Conservation (phyloP, 2,329 filamentous ascomycete species). For the Arthrobotrys conoides region DNA sequence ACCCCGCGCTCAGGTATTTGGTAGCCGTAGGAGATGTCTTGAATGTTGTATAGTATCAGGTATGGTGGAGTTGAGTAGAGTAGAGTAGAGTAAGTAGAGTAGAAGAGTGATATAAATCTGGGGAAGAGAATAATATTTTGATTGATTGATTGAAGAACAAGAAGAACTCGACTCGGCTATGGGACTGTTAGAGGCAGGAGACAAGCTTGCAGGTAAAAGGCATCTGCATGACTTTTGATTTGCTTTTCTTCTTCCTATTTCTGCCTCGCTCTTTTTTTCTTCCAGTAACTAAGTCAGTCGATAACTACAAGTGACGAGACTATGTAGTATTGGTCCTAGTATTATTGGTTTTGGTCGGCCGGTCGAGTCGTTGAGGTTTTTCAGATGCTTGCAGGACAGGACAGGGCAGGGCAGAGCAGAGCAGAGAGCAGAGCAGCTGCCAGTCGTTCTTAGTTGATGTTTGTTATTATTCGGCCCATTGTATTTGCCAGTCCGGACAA, state of each 20-base stretch:
- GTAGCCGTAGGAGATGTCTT: background rate
- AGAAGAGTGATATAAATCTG: conserved; percentile 29
- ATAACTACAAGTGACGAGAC: background rate
- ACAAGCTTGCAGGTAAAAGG: background rate
- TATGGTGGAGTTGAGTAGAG: too few species aligned
- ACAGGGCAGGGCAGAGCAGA: background rate
- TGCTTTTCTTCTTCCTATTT: background rate
- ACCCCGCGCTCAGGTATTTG: background rate
- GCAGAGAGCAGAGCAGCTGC: conserved; percentile 2
- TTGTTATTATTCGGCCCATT: background rate
- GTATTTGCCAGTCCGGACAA: background rate
- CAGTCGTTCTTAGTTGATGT: background rate
- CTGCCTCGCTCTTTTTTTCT: background rate
- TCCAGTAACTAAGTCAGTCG: background rate
- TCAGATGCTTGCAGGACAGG: conserved; percentile 3
- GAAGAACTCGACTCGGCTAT: conserved; percentile 31
- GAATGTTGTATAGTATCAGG: background rate
- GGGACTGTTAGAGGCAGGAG: conserved; percentile 47
- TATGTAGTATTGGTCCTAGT: background rate
- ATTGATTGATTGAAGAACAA: too few species aligned
- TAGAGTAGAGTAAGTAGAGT: background rate
- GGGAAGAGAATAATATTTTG: conserved; percentile 29
- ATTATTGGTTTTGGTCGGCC: background rate
- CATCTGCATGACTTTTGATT: background rate
- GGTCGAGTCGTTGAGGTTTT: conserved; percentile 22